Percentiles rank a stretch among this genome's conserved stretches.
These are phyloP conservation scores for Mucor velutinosus DNA, from an alignment of 371 early-diverging fungal species.

Conservation along the genomic window DNA sequence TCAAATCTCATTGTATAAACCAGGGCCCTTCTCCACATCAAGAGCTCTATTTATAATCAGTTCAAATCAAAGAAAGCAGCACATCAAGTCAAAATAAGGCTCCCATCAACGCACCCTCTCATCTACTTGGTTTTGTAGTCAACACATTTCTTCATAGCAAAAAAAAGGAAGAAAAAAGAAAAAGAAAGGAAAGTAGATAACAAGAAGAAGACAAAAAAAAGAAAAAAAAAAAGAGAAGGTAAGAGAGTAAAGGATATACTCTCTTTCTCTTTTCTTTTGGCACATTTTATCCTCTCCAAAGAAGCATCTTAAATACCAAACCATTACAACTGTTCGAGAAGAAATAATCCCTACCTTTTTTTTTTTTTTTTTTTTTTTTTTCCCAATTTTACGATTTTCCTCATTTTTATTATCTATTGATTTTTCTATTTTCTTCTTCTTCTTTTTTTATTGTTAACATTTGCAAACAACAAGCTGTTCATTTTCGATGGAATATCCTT, in stretches of 20 bases:
- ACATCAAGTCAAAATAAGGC: not conserved
- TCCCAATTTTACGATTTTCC: not conserved
- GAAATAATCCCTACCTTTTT: conserved; percentile 1
- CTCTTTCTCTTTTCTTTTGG: not conserved
- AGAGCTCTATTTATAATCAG: conserved; percentile 7
- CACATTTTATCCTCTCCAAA: not conserved
- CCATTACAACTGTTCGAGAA: not conserved
- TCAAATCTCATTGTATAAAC: not conserved
- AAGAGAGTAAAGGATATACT: not conserved
- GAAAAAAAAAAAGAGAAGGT: not conserved
- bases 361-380: conserved; percentile 6
- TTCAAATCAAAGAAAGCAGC: not conserved
- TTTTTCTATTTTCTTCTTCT: not conserved
- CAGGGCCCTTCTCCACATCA: conserved; percentile 4
- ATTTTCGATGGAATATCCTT: conserved; percentile 1
- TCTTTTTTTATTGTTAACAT: conserved; percentile 8
- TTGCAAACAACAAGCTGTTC: not conserved
- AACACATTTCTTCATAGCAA: not conserved
- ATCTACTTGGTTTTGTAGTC: not conserved
- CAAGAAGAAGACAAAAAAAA: not conserved
- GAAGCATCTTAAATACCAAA: not conserved
- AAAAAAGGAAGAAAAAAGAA: not conserved
- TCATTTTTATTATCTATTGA: conserved; percentile 5
- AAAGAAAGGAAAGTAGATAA: not conserved
- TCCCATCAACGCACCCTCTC: not conserved